These are phyloP conservation scores for Massarina eburnea DNA, from an alignment of 2,329 filamentous ascomycete species.

Conservation along the genomic window DNA sequence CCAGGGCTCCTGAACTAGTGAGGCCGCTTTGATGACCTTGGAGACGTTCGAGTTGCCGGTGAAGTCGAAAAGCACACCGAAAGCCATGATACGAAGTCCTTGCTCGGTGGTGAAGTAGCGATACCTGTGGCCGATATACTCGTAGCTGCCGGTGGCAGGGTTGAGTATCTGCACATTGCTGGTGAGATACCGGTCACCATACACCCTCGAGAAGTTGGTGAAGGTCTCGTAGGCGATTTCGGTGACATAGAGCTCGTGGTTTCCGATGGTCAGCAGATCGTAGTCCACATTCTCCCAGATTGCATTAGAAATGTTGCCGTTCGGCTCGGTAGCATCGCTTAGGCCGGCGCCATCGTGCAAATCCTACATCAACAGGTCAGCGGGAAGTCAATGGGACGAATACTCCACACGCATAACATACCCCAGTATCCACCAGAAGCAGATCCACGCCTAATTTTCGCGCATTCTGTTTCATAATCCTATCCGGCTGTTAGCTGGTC, in stretches of 20 bases:
- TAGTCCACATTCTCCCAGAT: slow-evolving; percentile 58
- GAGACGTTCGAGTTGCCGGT: slow-evolving; percentile 62
- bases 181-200: slow-evolving; percentile 56
- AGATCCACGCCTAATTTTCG: slow-evolving; percentile 60
- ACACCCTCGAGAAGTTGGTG: slow-evolving; percentile 60
- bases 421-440: slow-evolving; percentile 62
- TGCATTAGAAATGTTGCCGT: slow-evolving; percentile 57
- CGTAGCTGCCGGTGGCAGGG: slow-evolving; percentile 45
- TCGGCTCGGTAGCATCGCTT: slow-evolving; percentile 60
- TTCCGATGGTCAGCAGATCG: slow-evolving; percentile 59
- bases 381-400: not conserved
- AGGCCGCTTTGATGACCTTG: slow-evolving; percentile 59
- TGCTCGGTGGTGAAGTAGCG: slow-evolving; percentile 54
- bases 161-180: slow-evolving; percentile 56
- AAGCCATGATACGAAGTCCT: slow-evolving; percentile 55
- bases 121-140: slow-evolving; percentile 52
- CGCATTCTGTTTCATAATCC: slow-evolving; percentile 64
- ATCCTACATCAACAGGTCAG: slow-evolving; percentile 45
- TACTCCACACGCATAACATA: slow-evolving; percentile 17
- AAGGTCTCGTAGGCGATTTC: slow-evolving; percentile 65
- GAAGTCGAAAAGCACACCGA: slow-evolving; percentile 54
- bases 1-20: slow-evolving; percentile 59
- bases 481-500: too few species aligned
- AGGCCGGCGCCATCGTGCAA: slow-evolving; percentile 68
- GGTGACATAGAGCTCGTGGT: slow-evolving; percentile 67